Base-by-base conservation (phyloP, 1,284 basidiomycete species). In the Cutaneotrichosporon cavernicola region DNA sequence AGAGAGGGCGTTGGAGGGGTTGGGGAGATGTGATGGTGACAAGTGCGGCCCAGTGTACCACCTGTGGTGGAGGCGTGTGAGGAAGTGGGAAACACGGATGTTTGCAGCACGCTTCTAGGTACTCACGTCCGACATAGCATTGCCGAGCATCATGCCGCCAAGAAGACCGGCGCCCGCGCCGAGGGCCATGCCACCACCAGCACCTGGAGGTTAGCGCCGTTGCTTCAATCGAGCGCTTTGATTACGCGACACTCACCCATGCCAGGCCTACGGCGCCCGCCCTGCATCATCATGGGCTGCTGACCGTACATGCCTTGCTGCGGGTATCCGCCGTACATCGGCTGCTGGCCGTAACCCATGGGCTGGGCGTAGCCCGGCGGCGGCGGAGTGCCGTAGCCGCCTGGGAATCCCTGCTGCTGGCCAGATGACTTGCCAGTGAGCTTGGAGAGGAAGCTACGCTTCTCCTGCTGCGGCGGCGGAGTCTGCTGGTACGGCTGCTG, bases 71-170 rank as follows among this genome's bases (percentile, higher is more conserved):
- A 62, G 57, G 30, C 30, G 26, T 26, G 49, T 50, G 10, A 7
- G 8, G 49, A 4, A 22, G 50, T 26, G 22, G 4, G 50, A 51
- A 14, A 31, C 14, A 5, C 10, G n/a, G n/a, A 6, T 22, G 21
- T 6, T 16, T 10, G 26, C 9, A 51, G 4, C 31, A 16, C 6
- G 22, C 11, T 1, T 14, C 6, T 3, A 43, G 8, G n/a, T 6
- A 70, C 76, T 71, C 56, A 76, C 73, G 64, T 76, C 69, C 1
- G 60, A 34, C 26, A 78, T 76, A 73, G 76, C 75, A 51, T 76
- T 70, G 21, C 75, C 79, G 56, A 81, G 62, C 72, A 80, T 70
- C 78, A 81, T 79, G 53, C 79, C 79, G 49, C 79, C 78, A 34
- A 79, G 65, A 10, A 80, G 66, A 70, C 77, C 78, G 69, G 78